phyloP scores from a whole-genome alignment of 1,139 yeast genomes.

The Zygoascus meyerae region DNA sequence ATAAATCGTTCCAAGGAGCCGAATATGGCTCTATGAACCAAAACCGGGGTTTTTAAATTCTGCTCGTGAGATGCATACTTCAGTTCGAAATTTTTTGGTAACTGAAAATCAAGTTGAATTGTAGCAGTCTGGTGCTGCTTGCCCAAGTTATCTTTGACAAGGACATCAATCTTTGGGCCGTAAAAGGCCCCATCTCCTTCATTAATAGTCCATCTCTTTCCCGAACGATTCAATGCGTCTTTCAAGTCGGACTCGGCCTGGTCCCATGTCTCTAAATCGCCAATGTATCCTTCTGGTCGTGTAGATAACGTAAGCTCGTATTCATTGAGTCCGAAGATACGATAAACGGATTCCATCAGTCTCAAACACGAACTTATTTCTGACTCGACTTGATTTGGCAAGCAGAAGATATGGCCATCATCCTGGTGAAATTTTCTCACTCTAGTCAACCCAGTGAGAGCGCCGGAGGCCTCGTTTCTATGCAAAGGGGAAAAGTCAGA shows the following conservation, averaged over 20 bases:
- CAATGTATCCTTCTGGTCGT: slow-evolving; percentile 81
- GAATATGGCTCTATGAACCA: slow-evolving; percentile 92
- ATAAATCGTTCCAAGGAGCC: slow-evolving; percentile 92
- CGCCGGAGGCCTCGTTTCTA: slow-evolving; percentile 93
- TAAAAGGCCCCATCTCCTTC: slow-evolving; percentile 98
- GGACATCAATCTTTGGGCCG: slow-evolving; percentile 87
- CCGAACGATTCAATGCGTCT: slow-evolving; percentile 55
- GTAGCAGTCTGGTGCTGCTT: slow-evolving; percentile 95
- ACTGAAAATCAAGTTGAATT: slow-evolving; percentile 89
- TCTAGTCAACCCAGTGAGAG: slow-evolving; percentile 87
- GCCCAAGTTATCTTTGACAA: slow-evolving; percentile 74
- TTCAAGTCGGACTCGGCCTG: slow-evolving; percentile 71
- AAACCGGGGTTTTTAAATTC: slow-evolving; percentile 50
- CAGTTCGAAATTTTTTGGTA: slow-evolving; percentile 79
- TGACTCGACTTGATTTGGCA: slow-evolving; percentile 66
- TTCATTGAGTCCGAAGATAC: slow-evolving; percentile 63
- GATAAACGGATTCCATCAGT: slow-evolving; percentile 71
- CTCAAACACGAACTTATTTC: slow-evolving; percentile 74
- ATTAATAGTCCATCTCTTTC: slow-evolving; percentile 64
- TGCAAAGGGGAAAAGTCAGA: slow-evolving; percentile 94
- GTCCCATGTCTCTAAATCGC: slow-evolving; percentile 79
- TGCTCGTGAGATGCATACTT: slow-evolving; percentile 39
- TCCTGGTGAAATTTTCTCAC: slow-evolving; percentile 98
- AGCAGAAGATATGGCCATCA: slow-evolving; percentile 96
- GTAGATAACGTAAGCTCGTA: slow-evolving; percentile 79